Conservation (phyloP, 257 asterid species). For the Solanum ossicruentum region DNA sequence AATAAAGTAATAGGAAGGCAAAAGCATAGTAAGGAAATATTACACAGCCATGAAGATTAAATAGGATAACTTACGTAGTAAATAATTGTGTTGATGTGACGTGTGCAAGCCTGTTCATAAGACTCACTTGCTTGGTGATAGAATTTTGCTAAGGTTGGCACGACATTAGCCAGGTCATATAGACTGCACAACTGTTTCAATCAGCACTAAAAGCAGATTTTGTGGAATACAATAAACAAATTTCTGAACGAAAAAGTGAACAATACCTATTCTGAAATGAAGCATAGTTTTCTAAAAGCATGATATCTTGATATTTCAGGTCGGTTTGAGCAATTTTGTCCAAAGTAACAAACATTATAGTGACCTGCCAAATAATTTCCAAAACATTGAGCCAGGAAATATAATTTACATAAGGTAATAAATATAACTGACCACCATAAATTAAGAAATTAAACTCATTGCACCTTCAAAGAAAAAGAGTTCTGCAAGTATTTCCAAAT, state of each 20-base stretch:
- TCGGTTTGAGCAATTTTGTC: slow-evolving; percentile 91
- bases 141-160: slow-evolving; percentile 85
- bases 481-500: neutral
- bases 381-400: neutral
- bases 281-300: slow-evolving; percentile 95
- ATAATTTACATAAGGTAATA: neutral
- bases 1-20: neutral
- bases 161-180: slow-evolving; percentile 94
- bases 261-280: slow-evolving; percentile 93
- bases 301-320: slow-evolving; percentile 61
- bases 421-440: neutral
- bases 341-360: slow-evolving; percentile 91
- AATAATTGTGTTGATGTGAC: slow-evolving; percentile 76
- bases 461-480: neutral
- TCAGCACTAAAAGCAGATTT: slow-evolving; percentile 2
- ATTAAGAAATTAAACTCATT: neutral
- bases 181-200: slow-evolving; percentile 45
- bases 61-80: slow-evolving; percentile 46
- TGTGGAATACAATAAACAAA: neutral
- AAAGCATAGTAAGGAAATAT: neutral
- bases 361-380: slow-evolving; percentile 52
- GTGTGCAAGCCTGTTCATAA: slow-evolving; percentile 85
- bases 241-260: neutral
- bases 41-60: neutral
- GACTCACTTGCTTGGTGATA: slow-evolving; percentile 98